Evolutionary conservation across 352 stramenopile species (phyloP).

Genomic region (Phytophthora constricta): DNA sequence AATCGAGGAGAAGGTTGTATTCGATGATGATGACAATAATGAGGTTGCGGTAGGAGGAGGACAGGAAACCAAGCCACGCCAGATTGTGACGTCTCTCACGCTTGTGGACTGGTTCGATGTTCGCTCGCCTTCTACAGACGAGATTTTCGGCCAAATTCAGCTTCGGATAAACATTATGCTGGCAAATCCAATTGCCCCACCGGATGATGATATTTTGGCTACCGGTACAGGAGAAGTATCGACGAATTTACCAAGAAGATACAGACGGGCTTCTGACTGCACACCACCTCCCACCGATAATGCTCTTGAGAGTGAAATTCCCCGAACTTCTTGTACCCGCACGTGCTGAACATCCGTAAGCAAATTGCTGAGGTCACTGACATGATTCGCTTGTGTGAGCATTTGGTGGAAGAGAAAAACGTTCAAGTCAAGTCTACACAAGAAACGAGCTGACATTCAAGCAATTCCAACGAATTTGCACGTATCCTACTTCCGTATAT

Average conservation of each 20-base stretch:
- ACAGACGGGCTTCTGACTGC: constrained; percentile 50
- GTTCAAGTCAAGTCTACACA: constrained; percentile 87
- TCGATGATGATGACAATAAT: constrained; percentile 36
- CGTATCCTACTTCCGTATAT: constrained; percentile 86
- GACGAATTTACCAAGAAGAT: constrained; percentile 31
- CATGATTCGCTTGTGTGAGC: constrained; percentile 73
- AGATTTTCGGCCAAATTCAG: constrained; percentile 76
- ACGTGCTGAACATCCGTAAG: constrained; percentile 72
- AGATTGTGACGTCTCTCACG: constrained; percentile 69
- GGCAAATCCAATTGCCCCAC: constrained; percentile 50
- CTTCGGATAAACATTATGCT: constrained; percentile 77
- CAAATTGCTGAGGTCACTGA: constrained; percentile 66
- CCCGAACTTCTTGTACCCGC: constrained; percentile 76
- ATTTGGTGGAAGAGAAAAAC: constrained; percentile 75
- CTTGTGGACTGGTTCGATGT: constrained; percentile 86
- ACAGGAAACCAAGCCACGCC: constrained; percentile 28
- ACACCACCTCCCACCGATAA: constrained; percentile 45
- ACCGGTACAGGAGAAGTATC: constrained; percentile 18
- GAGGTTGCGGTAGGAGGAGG: constrained; percentile 20
- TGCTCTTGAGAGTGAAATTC: constrained; percentile 68
- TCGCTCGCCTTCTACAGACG: constrained; percentile 58
- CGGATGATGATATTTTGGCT: constrained; percentile 28
- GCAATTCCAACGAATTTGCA: constrained; percentile 86
- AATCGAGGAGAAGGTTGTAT: constrained; percentile 63
- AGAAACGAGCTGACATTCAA: constrained; percentile 82